Conservation (phyloP, 2,329 filamentous ascomycete species). For the Chrysosporium keratinophilum region DNA sequence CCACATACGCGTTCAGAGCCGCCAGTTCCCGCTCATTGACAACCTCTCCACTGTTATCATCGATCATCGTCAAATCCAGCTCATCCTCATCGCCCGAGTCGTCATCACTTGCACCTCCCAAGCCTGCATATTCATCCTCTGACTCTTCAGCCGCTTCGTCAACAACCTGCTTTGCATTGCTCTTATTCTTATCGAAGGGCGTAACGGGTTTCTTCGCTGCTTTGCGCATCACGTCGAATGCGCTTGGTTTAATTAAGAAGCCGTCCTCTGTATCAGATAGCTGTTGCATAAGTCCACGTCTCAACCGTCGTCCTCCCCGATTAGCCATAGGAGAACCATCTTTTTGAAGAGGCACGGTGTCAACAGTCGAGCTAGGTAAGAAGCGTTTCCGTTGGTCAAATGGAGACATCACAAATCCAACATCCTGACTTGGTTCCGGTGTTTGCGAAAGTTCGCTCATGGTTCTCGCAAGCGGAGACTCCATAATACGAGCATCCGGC, state of each 20-base stretch:
- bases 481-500: slow-evolving; percentile 27
- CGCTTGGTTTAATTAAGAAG: slow-evolving; percentile 37
- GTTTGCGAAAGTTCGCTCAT: slow-evolving; percentile 58
- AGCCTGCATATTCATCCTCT: slow-evolving; percentile 91
- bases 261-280: slow-evolving; percentile 41
- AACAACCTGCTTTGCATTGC: slow-evolving; percentile 74
- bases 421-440: slow-evolving; percentile 70
- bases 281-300: slow-evolving; percentile 36
- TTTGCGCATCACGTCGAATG: slow-evolving; percentile 58
- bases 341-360: slow-evolving; percentile 52
- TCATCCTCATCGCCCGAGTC: slow-evolving; percentile 67
- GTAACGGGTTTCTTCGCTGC: slow-evolving; percentile 48
- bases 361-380: slow-evolving; percentile 57
- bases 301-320: slow-evolving; percentile 38
- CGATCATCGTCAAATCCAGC: slow-evolving; percentile 77
- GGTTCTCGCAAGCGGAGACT: slow-evolving; percentile 28
- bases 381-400: slow-evolving; percentile 58
- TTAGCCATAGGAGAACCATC: slow-evolving; percentile 56
- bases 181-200: slow-evolving; percentile 72
- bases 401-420: slow-evolving; percentile 61
- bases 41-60: slow-evolving; percentile 67
- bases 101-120: slow-evolving; percentile 83
- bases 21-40: slow-evolving; percentile 72
- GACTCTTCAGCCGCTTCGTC: slow-evolving; percentile 94
- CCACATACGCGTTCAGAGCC: slow-evolving; percentile 77